Base-by-base conservation (phyloP, 2,329 filamentous ascomycete species). In the Penicillium hesseltinei region DNA sequence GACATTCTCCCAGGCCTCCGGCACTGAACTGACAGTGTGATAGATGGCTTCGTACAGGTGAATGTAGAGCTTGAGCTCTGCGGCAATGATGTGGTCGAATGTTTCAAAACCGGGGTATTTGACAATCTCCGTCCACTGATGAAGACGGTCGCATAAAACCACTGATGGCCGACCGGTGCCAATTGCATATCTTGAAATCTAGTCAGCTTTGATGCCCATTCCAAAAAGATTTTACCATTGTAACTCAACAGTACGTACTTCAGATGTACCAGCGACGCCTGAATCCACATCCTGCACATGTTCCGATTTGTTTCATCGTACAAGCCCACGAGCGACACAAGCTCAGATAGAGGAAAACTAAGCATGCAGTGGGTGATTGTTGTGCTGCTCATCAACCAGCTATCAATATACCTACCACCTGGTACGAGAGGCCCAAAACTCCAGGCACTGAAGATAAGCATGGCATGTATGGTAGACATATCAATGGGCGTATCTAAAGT, bases 281-380 rank as follows among this genome's bases (percentile, higher is more conserved):
- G 54, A 6, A 57, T 57, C 54, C 54, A 57, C 54, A 57, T 57
- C 23, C 54, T 42, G 29, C 54, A 57, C 54, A 53, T 57, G 13
- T 47, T 53, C 8, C 54, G 49, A 29, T 23, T 53, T 7, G 42
- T 47, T 3, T 52, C 42, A 25, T 57, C 54, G n/a, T 57, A 53
- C 10, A 57, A 25, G 0, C 35, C 35, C n/a, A 38, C 44, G 7
- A 33, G 35, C 2, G 54, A 42, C 7, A 45, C 29, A 29, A 57
- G 49, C 29, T 53, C 49, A 19, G 54, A 43, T 15, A 57, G 21
- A 35, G 54, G 50, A 3, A 57, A 57, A 5, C 49, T 57, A 8
- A 57, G 50, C 54, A 57, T 53, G 42, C 54, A 57, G 21, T 57
- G 54, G 17, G 54, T 57, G 4, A 57, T 53, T 2, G 54, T 57